These are phyloP conservation scores for Citrus sinensis DNA, from an alignment of 345 rosid species.

Conservation along the genomic window DNA sequence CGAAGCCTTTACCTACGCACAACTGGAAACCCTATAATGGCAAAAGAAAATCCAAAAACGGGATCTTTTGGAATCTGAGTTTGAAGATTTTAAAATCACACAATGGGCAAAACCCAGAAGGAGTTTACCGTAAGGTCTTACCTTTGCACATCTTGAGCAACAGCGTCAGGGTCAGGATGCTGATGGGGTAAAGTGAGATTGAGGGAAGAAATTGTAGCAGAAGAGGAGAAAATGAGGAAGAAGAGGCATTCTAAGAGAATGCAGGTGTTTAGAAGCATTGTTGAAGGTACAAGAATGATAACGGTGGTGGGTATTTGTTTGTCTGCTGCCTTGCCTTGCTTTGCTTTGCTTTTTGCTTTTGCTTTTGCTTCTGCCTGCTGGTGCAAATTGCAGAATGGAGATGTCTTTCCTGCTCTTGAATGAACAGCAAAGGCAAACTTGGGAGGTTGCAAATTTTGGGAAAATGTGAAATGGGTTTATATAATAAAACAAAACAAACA, in stretches of 20 bases:
- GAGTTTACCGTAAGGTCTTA: slow-evolving; percentile 10
- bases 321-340: not conserved
- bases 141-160: slow-evolving; percentile 52
- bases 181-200: slow-evolving; percentile 58
- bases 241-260: slow-evolving; percentile 39
- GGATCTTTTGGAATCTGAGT: not conserved
- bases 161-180: slow-evolving; percentile 55
- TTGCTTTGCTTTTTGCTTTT: not conserved
- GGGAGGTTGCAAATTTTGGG: slow-evolving; percentile 23
- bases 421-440: slow-evolving; percentile 14
- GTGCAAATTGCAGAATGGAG: not conserved
- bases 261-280: slow-evolving; percentile 36
- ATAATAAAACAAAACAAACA: slow-evolving; percentile 13
- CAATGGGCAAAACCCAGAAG: slow-evolving; percentile 12
- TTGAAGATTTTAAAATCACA: not conserved
- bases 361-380: slow-evolving; percentile 3
- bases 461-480: slow-evolving; percentile 28
- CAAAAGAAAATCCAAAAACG: not conserved
- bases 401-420: slow-evolving; percentile 9
- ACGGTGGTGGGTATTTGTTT: not conserved
- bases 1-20: not conserved
- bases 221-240: slow-evolving; percentile 4
- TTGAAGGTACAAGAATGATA: slow-evolving; percentile 17
- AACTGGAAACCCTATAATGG: not conserved
- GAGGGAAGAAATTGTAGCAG: slow-evolving; percentile 12